Conservation (phyloP, 441 rosid species). For the Caryocar brasiliense region DNA sequence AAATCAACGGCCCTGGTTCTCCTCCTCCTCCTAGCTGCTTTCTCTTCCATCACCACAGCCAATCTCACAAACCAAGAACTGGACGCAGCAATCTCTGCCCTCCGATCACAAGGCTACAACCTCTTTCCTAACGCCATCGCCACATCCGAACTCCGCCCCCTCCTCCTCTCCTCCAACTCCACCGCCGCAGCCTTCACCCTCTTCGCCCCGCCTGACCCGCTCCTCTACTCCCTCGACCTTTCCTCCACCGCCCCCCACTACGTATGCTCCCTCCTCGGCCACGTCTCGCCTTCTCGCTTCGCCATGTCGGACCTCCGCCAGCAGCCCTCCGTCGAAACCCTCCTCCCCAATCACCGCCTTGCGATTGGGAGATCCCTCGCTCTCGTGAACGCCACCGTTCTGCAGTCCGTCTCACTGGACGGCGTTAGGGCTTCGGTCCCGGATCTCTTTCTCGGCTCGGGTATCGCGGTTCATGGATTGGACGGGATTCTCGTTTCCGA, state of each 20-base stretch:
- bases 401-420: constrained; percentile 13
- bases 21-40: neutral
- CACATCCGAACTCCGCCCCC: constrained; percentile 23
- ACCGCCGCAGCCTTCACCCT: constrained; percentile 30
- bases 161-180: constrained; percentile 22
- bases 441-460: constrained; percentile 24
- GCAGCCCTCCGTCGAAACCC: constrained; percentile 15
- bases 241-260: constrained; percentile 21
- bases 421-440: constrained; percentile 21
- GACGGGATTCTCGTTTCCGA: constrained; percentile 25
- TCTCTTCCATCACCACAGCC: constrained; percentile 6
- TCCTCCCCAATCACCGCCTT: constrained; percentile 18
- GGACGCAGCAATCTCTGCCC: constrained; percentile 21
- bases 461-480: constrained; percentile 30
- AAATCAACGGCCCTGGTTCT: neutral
- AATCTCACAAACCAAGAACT: constrained; percentile 18
- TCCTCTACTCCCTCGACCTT: constrained; percentile 28
- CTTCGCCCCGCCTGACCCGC: constrained; percentile 27
- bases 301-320: constrained; percentile 16
- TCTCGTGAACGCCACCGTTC: constrained; percentile 1
- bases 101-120: constrained; percentile 27
- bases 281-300: constrained; percentile 22
- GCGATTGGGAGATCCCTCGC: constrained; percentile 3
- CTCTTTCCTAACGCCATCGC: constrained; percentile 34
- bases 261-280: constrained; percentile 23